Conservation (phyloP, 352 stramenopile genomes). For the Blastocystis sp. region DNA sequence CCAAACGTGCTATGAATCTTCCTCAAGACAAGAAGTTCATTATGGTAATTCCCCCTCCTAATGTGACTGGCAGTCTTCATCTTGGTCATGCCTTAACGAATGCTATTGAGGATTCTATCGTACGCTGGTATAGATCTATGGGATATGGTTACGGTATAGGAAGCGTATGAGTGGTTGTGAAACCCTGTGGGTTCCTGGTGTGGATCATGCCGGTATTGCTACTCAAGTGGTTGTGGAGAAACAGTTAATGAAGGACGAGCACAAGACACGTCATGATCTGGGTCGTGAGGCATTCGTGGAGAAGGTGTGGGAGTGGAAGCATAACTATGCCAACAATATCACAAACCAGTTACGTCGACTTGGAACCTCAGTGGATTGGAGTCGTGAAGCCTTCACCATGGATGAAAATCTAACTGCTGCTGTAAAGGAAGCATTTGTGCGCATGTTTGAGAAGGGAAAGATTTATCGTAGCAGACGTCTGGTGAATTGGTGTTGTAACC, state of each 20-base stretch:
- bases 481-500: constrained; percentile 97
- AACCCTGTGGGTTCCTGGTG: constrained; percentile 89
- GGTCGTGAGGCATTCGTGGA: constrained; percentile 92
- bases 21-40: constrained; percentile 89
- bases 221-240: constrained; percentile 98
- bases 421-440: constrained; percentile 93
- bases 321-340: constrained; percentile 92
- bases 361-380: constrained; percentile 91
- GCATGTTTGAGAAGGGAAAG: constrained; percentile 91
- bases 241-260: constrained; percentile 90
- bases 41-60: constrained; percentile 96
- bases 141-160: constrained; percentile 73
- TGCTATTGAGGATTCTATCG: constrained; percentile 93
- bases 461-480: constrained; percentile 90
- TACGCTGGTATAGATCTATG: constrained; percentile 70
- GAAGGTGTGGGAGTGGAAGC: constrained; percentile 95
- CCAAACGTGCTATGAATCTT: constrained; percentile 77
- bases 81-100: constrained; percentile 93
- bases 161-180: constrained; percentile 94
- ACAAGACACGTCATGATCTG: constrained; percentile 86
- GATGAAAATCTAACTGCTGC: constrained; percentile 89
- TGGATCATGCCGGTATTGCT: constrained; percentile 97
- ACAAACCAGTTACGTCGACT: constrained; percentile 88
- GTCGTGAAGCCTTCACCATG: constrained; percentile 94
- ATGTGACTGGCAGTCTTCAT: constrained; percentile 94